These are phyloP conservation scores for Ascochyta lentis DNA, from an alignment of 2,329 filamentous ascomycete genomes.

Conservation along the genomic window DNA sequence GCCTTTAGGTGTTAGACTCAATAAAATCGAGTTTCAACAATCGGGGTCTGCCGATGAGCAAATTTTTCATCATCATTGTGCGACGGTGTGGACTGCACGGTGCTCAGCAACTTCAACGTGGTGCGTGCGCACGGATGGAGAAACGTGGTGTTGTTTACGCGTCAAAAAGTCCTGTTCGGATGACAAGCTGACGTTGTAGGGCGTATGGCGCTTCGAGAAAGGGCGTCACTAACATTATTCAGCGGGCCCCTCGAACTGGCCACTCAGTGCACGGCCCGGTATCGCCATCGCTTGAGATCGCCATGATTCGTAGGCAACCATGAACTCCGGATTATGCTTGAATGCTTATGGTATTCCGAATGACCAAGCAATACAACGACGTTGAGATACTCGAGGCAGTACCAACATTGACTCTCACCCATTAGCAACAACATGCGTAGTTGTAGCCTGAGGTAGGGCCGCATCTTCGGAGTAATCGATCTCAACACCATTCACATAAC, in stretches of 20 bases:
- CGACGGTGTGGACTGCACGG: constrained; percentile 5
- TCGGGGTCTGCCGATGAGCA: constrained; percentile 24
- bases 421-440: neutral
- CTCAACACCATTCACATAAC: neutral
- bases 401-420: neutral
- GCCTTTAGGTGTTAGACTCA: constrained; percentile 31
- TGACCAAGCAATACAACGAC: constrained; percentile 17
- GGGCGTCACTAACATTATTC: constrained; percentile 26
- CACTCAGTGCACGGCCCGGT: constrained; percentile 21
- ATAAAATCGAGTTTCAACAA: constrained; percentile 20
- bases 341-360: constrained; percentile 20
- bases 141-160: constrained; percentile 9
- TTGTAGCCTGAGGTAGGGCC: too few relatives aligned
- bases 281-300: constrained; percentile 19
- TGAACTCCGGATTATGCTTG: constrained; percentile 19
- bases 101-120: neutral
- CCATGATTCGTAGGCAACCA: constrained; percentile 6
- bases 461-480: neutral
- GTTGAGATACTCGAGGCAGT: neutral
- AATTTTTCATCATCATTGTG: constrained; percentile 20
- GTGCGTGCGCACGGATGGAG: constrained; percentile 5
- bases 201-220: constrained; percentile 20
- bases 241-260: constrained; percentile 15
- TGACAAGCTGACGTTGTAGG: constrained; percentile 22
- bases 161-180: constrained; percentile 3